Percentiles rank a stretch among this genome's conserved stretches.
Conservation (phyloP, 225 moss, liverwort and hornwort species). For the Marchantia polymorpha region DNA sequence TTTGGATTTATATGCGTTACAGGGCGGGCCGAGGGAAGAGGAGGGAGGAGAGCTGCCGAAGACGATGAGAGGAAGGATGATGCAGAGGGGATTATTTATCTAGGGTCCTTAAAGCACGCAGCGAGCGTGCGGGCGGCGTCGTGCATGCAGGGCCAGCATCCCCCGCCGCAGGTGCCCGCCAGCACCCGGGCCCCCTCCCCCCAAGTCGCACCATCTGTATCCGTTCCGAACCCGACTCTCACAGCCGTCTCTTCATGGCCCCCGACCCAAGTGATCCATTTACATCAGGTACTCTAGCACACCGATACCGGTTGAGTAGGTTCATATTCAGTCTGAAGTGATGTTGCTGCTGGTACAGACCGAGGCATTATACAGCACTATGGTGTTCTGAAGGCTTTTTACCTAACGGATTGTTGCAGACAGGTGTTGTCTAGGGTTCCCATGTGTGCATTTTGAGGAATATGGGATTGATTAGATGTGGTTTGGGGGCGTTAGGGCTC, state of each 20-base stretch:
- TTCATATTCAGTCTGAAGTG: conserved; percentile 4
- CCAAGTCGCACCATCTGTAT: conserved; percentile 18
- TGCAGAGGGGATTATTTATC: conserved; percentile 19
- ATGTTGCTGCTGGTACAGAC: conserved; percentile 20
- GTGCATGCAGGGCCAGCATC: conserved; percentile 28
- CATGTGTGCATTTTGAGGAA: conserved; percentile 21
- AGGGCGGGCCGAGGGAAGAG: conserved; percentile 11
- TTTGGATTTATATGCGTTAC: conserved; percentile 27
- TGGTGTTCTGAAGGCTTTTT: conserved; percentile 21
- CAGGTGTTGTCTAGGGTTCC: conserved; percentile 23
- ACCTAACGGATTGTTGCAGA: conserved; percentile 18
- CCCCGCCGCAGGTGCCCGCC: conserved; percentile 29
- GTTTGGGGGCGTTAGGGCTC: conserved; percentile 12
- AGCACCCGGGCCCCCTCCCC: conserved; percentile 26
- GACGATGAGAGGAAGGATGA: conserved; percentile 14
- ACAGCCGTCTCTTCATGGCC: conserved; percentile 25
- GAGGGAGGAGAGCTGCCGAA: conserved; percentile 8
- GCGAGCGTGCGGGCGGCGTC: conserved; percentile 17
- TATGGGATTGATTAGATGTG: conserved; percentile 17
- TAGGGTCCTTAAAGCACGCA: conserved; percentile 27
- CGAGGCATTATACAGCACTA: conserved; percentile 27
- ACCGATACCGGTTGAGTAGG: conserved; percentile 20
- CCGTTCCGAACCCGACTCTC: conserved; percentile 6
- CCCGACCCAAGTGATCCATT: conserved; percentile 18
- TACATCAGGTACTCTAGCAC: conserved; percentile 25